Evolutionary conservation across 305 asterid species (phyloP).

Genomic region (Plantago coronopus): DNA sequence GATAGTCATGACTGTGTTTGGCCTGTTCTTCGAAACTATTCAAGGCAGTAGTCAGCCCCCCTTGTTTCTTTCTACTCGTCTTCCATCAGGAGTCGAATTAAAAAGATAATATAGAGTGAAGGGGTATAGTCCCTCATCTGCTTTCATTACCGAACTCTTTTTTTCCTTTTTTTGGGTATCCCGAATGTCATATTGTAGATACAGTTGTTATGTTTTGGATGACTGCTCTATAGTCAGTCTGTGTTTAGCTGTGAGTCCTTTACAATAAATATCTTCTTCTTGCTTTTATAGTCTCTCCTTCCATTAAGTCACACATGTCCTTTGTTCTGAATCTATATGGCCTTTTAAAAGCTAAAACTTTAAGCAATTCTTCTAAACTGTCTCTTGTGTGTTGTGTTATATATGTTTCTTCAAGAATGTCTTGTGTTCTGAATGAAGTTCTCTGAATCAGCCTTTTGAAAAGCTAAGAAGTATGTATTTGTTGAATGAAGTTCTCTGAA

Average conservation of each 20-base stretch:
- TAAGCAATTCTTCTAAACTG: too few species aligned
- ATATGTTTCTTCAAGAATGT: too few species aligned
- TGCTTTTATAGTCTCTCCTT: too few species aligned
- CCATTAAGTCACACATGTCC: too few species aligned
- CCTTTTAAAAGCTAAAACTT: too few species aligned
- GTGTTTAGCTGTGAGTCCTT: not conserved
- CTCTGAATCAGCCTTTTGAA: too few species aligned
- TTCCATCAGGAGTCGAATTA: slow-evolving; percentile 1
- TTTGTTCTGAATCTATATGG: too few species aligned
- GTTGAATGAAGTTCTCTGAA: too few species aligned
- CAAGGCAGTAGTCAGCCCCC: slow-evolving; percentile 2
- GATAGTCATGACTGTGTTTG: not conserved
- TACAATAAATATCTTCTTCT: too few species aligned
- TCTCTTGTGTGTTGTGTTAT: too few species aligned
- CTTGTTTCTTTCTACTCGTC: not conserved
- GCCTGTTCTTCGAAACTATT: not conserved
- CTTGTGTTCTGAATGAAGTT: too few species aligned
- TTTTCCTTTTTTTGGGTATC: not conserved
- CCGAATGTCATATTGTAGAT: not conserved
- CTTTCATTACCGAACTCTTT: not conserved
- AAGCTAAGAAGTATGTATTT: too few species aligned
- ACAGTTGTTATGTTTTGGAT: not conserved
- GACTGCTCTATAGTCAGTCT: not conserved
- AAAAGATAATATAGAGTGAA: slow-evolving; percentile 2
- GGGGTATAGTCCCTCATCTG: not conserved